Conservation (phyloP, 2,329 filamentous ascomycete species). For the Fonsecaea multimorphosa region DNA sequence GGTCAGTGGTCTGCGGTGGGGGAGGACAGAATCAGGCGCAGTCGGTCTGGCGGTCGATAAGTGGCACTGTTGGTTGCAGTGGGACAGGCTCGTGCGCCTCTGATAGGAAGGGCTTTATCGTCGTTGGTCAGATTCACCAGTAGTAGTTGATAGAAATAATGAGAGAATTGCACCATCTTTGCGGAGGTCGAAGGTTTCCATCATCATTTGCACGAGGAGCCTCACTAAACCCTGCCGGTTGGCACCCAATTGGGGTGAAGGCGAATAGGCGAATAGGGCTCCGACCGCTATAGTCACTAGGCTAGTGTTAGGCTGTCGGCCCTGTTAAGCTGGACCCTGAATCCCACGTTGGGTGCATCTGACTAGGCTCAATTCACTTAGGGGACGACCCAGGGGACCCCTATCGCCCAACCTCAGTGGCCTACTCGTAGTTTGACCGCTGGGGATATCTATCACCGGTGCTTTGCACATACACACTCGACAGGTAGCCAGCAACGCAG, state of each 20-base stretch:
- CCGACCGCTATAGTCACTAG: not conserved
- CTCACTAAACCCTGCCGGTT: too few species aligned
- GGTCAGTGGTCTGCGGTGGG: slow-evolving; percentile 10
- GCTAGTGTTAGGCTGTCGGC: not conserved
- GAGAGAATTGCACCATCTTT: slow-evolving; percentile 10
- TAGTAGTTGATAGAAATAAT: slow-evolving; percentile 3
- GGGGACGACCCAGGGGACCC: too few species aligned
- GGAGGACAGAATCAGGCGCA: slow-evolving; percentile 11
- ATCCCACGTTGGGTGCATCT: not conserved
- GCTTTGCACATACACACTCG: too few species aligned
- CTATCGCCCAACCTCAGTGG: too few species aligned
- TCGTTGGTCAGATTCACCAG: slow-evolving; percentile 5
- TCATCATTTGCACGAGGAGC: not conserved
- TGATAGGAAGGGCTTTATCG: slow-evolving; percentile 10
- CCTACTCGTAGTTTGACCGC: too few species aligned
- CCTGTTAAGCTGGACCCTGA: not conserved
- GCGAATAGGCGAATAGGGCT: not conserved
- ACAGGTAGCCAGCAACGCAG: too few species aligned
- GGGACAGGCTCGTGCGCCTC: not conserved
- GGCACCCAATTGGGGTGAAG: not conserved
- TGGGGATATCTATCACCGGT: too few species aligned
- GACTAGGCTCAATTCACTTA: too few species aligned
- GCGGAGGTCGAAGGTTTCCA: slow-evolving; percentile 11
- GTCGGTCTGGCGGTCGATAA: slow-evolving; percentile 12
- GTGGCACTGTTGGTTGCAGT: slow-evolving; percentile 7